A percentile compares a stretch with the other conserved stretches of the same genome.
Conservation (phyloP, 331 rosid genomes). For the Malus hybrid region DNA sequence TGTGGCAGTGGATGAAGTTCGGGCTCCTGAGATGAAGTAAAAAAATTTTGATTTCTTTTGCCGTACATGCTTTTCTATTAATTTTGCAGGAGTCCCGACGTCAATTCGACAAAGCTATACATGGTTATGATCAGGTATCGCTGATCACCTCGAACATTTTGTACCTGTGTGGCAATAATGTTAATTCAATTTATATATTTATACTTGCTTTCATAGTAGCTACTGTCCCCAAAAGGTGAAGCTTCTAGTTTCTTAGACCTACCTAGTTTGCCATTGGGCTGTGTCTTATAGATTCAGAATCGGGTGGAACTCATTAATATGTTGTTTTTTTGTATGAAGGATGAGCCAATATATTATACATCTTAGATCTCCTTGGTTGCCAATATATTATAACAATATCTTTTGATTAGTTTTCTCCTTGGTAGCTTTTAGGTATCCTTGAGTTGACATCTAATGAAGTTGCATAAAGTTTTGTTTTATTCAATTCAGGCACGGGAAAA, state of each 20-base stretch:
- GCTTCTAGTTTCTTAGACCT: background rate
- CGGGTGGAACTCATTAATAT: background rate
- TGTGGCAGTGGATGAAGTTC: background rate
- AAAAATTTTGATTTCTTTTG: background rate
- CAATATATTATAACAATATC: background rate
- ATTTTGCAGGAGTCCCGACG: slow-evolving; percentile 67
- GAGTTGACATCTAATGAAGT: slow-evolving; percentile 8
- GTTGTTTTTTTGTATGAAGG: background rate
- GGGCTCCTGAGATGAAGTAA: background rate
- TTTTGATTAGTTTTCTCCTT: background rate
- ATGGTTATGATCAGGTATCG: slow-evolving; percentile 85
- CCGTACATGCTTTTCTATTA: slow-evolving; percentile 1
- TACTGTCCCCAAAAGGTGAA: background rate
- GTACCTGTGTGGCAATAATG: background rate
- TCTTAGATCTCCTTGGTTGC: background rate
- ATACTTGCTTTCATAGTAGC: background rate
- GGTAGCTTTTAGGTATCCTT: background rate
- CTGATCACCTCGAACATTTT: background rate
- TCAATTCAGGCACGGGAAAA: slow-evolving; percentile 74
- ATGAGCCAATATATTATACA: background rate
- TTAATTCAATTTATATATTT: background rate
- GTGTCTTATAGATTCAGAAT: background rate
- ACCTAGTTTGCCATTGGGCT: background rate
- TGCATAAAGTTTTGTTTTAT: slow-evolving; percentile 10
- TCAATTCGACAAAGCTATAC: slow-evolving; percentile 69